Conservation (phyloP, 2,329 filamentous ascomycete species). For the Pezicula radicicola region DNA sequence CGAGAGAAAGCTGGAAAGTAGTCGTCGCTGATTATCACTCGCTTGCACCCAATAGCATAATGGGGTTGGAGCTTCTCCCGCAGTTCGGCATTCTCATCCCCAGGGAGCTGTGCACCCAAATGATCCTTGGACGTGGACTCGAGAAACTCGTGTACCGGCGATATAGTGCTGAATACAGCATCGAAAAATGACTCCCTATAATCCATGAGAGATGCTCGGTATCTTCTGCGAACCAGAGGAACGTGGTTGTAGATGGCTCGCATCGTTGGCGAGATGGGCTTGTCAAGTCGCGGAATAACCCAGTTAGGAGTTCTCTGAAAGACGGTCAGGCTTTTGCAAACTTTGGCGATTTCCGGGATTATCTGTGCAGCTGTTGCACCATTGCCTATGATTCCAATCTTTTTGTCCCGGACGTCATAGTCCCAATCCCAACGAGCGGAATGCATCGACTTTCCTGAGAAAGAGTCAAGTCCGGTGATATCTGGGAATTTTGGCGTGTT, state of each 20-base stretch:
- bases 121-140: conserved; percentile 36
- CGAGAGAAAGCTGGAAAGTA: conserved; percentile 47
- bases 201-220: conserved; percentile 51
- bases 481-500: conserved; percentile 52
- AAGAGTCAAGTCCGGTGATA: conserved; percentile 42
- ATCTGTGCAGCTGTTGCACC: conserved; percentile 58
- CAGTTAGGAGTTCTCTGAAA: conserved; percentile 59
- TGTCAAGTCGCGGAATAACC: conserved; percentile 51
- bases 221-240: conserved; percentile 46
- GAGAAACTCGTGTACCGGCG: conserved; percentile 10
- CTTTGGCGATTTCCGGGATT: conserved; percentile 51
- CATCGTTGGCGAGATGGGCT: conserved; percentile 33
- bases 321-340: conserved; percentile 45
- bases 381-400: conserved; percentile 57
- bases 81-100: conserved; percentile 40
- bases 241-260: conserved; percentile 34
- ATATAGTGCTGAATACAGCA: conserved; percentile 31
- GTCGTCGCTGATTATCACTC: conserved; percentile 52
- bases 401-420: conserved; percentile 50
- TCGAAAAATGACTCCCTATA: conserved; percentile 46
- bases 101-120: conserved; percentile 44
- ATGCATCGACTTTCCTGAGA: conserved; percentile 46
- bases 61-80: conserved; percentile 50
- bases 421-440: conserved; percentile 59
- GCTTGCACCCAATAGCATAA: conserved; percentile 52